These are phyloP conservation scores for Echria macrotheca DNA, from an alignment of 495 filamentous ascomycete species.

Conservation along the genomic window DNA sequence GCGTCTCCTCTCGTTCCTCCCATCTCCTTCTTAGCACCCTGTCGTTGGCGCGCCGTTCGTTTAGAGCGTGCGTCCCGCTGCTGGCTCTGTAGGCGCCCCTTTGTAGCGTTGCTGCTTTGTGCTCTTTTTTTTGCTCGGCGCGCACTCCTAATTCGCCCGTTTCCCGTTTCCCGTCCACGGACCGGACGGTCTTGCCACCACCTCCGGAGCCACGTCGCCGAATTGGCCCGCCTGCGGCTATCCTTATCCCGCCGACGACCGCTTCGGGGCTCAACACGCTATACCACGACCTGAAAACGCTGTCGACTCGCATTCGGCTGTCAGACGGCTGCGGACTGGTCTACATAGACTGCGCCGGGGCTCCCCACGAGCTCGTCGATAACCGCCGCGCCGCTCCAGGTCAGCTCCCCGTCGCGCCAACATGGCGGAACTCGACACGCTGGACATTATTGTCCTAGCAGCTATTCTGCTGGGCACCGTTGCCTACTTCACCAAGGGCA, in stretches of 20 bases:
- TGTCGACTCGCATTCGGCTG: not conserved
- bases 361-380: too few relatives aligned
- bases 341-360: not conserved
- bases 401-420: constrained; percentile 7
- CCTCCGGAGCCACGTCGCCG: constrained; percentile 1
- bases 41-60: not conserved
- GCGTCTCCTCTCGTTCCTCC: constrained; percentile 1
- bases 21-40: not conserved
- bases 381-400: not conserved
- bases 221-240: not conserved
- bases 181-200: not conserved
- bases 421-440: constrained; percentile 94
- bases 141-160: not conserved
- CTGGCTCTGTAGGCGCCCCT: too few relatives aligned
- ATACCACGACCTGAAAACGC: not conserved
- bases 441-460: constrained; percentile 87
- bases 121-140: not conserved
- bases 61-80: too few relatives aligned
- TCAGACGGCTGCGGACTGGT: not conserved
- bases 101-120: not conserved
- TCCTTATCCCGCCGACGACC: constrained; percentile 5
- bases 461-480: constrained; percentile 78
- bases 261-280: not conserved
- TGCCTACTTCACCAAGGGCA: constrained; percentile 97
- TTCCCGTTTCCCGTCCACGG: not conserved